Conservation (phyloP, 1,139 yeast species). For the Candida smagusa region DNA sequence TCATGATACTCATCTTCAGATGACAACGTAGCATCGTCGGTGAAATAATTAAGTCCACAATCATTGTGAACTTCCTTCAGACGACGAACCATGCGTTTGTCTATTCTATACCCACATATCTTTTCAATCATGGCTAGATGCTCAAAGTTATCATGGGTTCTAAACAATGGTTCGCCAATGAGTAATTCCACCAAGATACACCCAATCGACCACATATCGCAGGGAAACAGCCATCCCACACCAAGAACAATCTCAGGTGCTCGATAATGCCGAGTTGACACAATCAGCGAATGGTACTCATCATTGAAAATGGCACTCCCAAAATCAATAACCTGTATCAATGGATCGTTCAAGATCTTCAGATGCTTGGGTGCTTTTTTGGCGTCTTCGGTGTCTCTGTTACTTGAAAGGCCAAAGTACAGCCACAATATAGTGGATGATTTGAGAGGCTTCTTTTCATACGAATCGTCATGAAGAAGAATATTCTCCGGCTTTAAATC, state of each 20-base stretch:
- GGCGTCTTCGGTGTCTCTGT: conserved; percentile 10
- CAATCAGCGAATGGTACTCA: conserved; percentile 90
- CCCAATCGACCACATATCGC: conserved; percentile 97
- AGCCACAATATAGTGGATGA: conserved; percentile 35
- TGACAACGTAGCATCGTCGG: conserved; percentile 21
- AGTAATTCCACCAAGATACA: conserved; percentile 88
- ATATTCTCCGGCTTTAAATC: conserved; percentile 96
- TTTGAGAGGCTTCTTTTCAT: conserved; percentile 28
- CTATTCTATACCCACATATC: conserved; percentile 49
- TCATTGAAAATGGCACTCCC: conserved; percentile 94
- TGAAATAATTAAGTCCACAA: conserved; percentile 41
- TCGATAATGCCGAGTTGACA: conserved; percentile 92
- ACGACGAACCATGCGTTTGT: conserved; percentile 33
- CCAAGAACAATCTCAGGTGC: conserved; percentile 97
- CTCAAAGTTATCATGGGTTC: conserved; percentile 91
- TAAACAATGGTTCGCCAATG: conserved; percentile 94
- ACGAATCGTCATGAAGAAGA: conserved; percentile 62
- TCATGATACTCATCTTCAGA: conserved; percentile 17
- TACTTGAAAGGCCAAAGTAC: conserved; percentile 23
- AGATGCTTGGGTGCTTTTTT: conserved; percentile 35
- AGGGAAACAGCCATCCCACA: conserved; percentile 86
- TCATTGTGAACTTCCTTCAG: conserved; percentile 40
- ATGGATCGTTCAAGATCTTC: conserved; percentile 69
- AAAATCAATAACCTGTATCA: conserved; percentile 88
- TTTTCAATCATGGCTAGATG: conserved; percentile 95